Evolutionary conservation across 495 filamentous ascomycete genomes (phyloP), one percentile per base, ranked within the genome.

Genomic region (Lasiosphaeris hirsuta): DNA sequence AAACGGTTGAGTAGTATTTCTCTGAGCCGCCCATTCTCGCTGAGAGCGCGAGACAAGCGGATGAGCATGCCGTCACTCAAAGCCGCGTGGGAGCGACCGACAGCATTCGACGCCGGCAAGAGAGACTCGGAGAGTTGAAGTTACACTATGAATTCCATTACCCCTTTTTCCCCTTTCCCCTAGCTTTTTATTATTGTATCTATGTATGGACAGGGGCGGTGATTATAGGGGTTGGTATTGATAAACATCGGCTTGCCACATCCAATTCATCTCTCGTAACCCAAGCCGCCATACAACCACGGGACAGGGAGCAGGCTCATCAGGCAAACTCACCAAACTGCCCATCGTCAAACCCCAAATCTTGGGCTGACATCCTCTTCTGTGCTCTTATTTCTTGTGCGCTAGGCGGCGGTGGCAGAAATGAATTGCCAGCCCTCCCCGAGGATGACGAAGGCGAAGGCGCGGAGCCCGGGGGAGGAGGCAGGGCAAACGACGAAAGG

Each of bases 261-360:
- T 30, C 23, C 23, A 30, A 2, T 30, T 41, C 35, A 49, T 39
- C 11, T 51, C 43, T 37, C 17, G 23, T 11, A 2, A 18, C 6
- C 39, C 39, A 35, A n/a, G 34, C 19, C 39, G 36, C 19, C 11
- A 18, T 23, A 18, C 13, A 44, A 2, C 30, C 42, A 14, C 43
- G n/a, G n/a, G 17, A 43, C 34, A 14, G 14, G 7, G 5, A 33
- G 7, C 2, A 40, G 9, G 23, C 7, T 9, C 17, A 30, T 71
- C 61, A 81, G 48, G 79, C 78, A 72, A 86, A 86, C 62, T 86
- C 84, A 7, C 83, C 84, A 76, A 86, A 86, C 57, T 84, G 78
- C 40, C 84, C 84, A 63, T 87, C 82, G 53, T 87, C 84, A 62
- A 87, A 87, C 7, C 84, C 84, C 50, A 85, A 41, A 44, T 83